Base-by-base conservation (phyloP, 2,329 filamentous ascomycete genomes). In the Paraphoma chrysanthemicola region DNA sequence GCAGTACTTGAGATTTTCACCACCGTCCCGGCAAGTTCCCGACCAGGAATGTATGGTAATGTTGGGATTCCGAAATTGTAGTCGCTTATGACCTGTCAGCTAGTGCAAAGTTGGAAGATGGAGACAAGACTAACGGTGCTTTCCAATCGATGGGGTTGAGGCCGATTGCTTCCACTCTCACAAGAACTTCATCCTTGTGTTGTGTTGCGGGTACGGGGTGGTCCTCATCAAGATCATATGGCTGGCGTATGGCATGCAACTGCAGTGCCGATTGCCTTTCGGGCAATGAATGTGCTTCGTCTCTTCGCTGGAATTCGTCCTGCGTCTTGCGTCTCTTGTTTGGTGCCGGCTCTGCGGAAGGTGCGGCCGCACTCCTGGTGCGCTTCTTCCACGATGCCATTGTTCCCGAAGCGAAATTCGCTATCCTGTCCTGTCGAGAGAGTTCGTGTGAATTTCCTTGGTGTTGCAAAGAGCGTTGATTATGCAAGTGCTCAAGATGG, bases 111-210 rank as follows among this genome's bases (percentile, higher is more conserved):
- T 28, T 30, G 36, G n/a, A 4, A 16, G 44, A n/a, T 12, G 7
- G 31, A 18, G 11, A 14, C 3, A 17, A 4, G 11, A 80, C 85
- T 64, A 78, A 90, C 88, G 88, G 87, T 56, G 86, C 84, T 78
- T 90, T 90, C 87, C 87, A 91, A 71, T 91, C 90, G 53, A 93
- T 90, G 0, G 90, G 90, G 66, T 93, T 93, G 38, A 93, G 77
- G 0, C 90, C 90, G 64, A 91, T 88, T 11, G 85, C 85, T 38
- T 83, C 78, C 1, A 87, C 79, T 68, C 84, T 84, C n/a, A 91
- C 83, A 5, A 91, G 76, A 5, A 91, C 75, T 64, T 91, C 86
- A 43, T 78, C 77, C 48, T 79, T 73, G 30, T 77, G 67, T 16
- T 74, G 51, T n/a, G 81, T 63, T 1, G 67, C 72, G 11, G 85